These are phyloP conservation scores for Hibiscus mutabilis DNA, from an alignment of 345 rosid genomes.

Conservation along the genomic window DNA sequence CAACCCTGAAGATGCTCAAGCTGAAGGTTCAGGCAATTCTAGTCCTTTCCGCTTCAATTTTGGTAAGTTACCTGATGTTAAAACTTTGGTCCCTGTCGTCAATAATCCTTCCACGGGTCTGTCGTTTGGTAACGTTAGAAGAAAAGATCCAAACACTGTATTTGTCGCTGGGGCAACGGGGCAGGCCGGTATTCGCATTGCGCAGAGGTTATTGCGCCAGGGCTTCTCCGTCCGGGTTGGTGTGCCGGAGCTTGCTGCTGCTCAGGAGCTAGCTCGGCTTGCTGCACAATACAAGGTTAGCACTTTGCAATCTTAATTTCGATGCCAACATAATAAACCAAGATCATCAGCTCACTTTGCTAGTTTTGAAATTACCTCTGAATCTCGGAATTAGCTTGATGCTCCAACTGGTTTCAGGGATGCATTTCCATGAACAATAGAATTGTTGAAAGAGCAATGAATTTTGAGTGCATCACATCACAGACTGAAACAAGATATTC, in stretches of 20 bases:
- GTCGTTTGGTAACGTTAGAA: slow-evolving; percentile 47
- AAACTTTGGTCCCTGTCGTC: slow-evolving; percentile 54
- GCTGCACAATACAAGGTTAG: slow-evolving; percentile 74
- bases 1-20: slow-evolving; percentile 23
- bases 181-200: slow-evolving; percentile 79
- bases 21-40: slow-evolving; percentile 24
- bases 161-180: slow-evolving; percentile 95
- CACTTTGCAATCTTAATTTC: neutral
- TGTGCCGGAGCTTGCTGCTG: slow-evolving; percentile 72
- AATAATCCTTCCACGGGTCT: slow-evolving; percentile 45
- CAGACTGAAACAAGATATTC: too few relatives aligned
- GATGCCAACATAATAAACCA: neutral
- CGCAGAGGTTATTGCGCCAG: slow-evolving; percentile 57
- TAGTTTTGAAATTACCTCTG: neutral
- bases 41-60: slow-evolving; percentile 59
- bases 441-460: too few relatives aligned
- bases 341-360: neutral
- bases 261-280: slow-evolving; percentile 84
- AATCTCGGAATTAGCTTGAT: neutral
- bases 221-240: slow-evolving; percentile 92
- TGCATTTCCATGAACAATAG: neutral
- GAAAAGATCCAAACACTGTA: slow-evolving; percentile 76
- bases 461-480: too few relatives aligned
- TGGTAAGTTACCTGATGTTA: slow-evolving; percentile 50
- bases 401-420: neutral